Conservation (phyloP, 805 yeast genomes). For the Candida krabiensis region DNA sequence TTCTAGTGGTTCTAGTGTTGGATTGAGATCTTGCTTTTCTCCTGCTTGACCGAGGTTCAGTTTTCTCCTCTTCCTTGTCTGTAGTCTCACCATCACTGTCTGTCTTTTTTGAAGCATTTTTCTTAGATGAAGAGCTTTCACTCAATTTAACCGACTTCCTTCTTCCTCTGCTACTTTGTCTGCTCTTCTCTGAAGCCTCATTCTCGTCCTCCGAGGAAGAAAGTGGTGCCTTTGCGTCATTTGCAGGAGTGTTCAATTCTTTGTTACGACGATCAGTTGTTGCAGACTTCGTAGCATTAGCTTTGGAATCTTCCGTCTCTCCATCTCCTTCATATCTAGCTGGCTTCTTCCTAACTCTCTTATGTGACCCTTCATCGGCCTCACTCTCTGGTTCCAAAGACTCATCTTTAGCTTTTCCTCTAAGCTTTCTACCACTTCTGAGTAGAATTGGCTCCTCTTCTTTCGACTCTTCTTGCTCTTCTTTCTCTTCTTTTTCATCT, state of each 20-base stretch:
- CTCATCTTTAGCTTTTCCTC: conserved; percentile 12
- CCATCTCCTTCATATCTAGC: conserved; percentile 3
- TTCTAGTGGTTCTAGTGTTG: conserved; percentile 14
- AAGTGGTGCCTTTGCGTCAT: background rate
- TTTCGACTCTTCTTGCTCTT: conserved; percentile 4
- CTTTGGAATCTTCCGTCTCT: background rate
- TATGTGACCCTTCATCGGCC: background rate
- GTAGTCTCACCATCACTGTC: background rate
- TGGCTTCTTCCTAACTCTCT: background rate
- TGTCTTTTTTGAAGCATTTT: background rate
- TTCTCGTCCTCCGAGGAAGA: conserved; percentile 4
- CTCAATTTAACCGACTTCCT: background rate
- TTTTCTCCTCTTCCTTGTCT: background rate
- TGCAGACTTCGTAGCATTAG: background rate
- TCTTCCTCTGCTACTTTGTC: conserved; percentile 1
- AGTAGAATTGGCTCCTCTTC: conserved; percentile 5
- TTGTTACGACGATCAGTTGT: background rate
- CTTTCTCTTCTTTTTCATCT: conserved; percentile 4
- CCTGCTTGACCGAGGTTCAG: background rate
- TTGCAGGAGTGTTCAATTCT: background rate
- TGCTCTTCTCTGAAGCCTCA: background rate
- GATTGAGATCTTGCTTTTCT: conserved; percentile 12
- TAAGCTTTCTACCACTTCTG: conserved; percentile 11
- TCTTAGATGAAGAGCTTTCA: background rate
- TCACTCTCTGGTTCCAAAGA: conserved; percentile 5